Conservation (phyloP, 345 rosid genomes). For the Eucalyptus tenuipes region DNA sequence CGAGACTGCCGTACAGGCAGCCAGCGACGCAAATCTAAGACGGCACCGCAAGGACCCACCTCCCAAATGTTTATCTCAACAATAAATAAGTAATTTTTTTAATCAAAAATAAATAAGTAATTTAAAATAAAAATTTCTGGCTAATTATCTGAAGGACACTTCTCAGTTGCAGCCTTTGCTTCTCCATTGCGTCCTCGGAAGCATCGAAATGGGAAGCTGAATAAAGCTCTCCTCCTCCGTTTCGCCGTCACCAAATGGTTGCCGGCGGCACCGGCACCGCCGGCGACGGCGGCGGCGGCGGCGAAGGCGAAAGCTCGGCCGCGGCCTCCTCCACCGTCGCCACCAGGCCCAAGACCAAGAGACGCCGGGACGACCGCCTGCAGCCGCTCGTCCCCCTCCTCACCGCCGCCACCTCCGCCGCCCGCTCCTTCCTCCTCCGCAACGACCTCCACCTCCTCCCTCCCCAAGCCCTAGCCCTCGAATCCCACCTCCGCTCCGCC, state of each 20-base stretch:
- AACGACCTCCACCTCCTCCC: slow-evolving; percentile 38
- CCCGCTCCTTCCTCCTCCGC: slow-evolving; percentile 27
- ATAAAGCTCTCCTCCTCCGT: background rate
- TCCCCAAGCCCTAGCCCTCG: slow-evolving; percentile 21
- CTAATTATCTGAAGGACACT: background rate
- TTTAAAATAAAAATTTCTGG: background rate
- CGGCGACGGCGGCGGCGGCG: background rate
- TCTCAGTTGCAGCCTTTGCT: background rate
- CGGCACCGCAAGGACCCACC: no score
- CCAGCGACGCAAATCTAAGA: no score
- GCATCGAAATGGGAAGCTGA: background rate
- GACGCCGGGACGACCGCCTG: background rate
- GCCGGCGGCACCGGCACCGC: background rate
- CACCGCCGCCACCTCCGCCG: slow-evolving; percentile 32
- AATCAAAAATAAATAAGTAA: background rate
- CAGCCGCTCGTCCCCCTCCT: slow-evolving; percentile 19
- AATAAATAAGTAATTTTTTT: no score
- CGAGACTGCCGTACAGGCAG: no score
- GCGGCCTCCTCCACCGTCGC: background rate
- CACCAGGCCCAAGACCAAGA: background rate
- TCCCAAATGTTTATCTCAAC: background rate
- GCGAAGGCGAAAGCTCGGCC: background rate
- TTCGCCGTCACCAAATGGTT: background rate
- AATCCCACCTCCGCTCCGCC: slow-evolving; percentile 17
- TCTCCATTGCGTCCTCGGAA: background rate